phyloP scores from a whole-genome alignment of 257 asterid species.

The Jacaranda copaia region DNA sequence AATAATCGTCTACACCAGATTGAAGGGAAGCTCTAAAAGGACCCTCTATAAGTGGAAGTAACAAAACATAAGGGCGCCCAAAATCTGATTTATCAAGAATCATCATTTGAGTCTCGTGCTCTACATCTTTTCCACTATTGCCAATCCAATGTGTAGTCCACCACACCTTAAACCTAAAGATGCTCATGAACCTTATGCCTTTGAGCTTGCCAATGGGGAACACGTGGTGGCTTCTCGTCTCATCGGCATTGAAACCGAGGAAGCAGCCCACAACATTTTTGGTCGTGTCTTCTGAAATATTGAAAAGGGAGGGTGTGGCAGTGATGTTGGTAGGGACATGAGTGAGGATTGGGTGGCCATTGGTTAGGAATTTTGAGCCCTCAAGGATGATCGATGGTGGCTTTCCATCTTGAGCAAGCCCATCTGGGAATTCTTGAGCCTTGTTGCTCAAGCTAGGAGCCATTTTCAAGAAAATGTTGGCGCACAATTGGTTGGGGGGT shows the following conservation, averaged over 20 bases:
- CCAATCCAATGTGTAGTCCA: slow-evolving; percentile 52
- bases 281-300: slow-evolving; percentile 23
- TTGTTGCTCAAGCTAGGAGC: slow-evolving; percentile 45
- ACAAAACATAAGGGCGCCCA: slow-evolving; percentile 37
- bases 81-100: slow-evolving; percentile 32
- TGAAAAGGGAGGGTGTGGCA: slow-evolving; percentile 29
- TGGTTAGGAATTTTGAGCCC: slow-evolving; percentile 35
- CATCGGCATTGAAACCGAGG: slow-evolving; percentile 34
- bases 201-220: slow-evolving; percentile 43
- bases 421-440: slow-evolving; percentile 23
- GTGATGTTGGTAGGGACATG: slow-evolving; percentile 34
- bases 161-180: slow-evolving; percentile 48
- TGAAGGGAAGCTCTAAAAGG: slow-evolving; percentile 35
- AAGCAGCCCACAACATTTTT: slow-evolving; percentile 32
- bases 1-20: slow-evolving; percentile 9
- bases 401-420: slow-evolving; percentile 13
- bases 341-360: slow-evolving; percentile 43
- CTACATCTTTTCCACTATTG: slow-evolving; percentile 32
- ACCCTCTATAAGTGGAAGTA: slow-evolving; percentile 38
- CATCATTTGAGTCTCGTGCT: slow-evolving; percentile 41
- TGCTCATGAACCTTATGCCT: slow-evolving; percentile 41
- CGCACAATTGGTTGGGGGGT: neutral
- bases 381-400: slow-evolving; percentile 35
- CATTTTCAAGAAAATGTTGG: slow-evolving; percentile 14
- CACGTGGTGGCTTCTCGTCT: slow-evolving; percentile 35